These are phyloP conservation scores for Eucalyptus tenuipes DNA, from an alignment of 345 rosid genomes.

Conservation along the genomic window DNA sequence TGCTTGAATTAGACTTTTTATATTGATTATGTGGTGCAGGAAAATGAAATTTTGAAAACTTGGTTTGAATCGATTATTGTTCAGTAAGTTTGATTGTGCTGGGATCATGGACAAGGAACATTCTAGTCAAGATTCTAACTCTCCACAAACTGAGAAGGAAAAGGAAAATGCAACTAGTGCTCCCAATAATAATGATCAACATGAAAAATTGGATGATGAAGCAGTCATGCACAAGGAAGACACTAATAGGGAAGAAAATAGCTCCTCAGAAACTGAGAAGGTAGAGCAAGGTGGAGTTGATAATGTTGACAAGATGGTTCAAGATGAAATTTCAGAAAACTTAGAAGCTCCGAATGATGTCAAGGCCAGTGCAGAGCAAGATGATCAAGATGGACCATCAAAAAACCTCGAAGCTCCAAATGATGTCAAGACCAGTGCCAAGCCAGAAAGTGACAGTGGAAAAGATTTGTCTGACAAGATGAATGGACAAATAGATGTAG, in stretches of 20 bases:
- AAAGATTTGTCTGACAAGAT: not conserved
- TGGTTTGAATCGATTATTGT: slow-evolving; percentile 1
- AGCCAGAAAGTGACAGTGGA: slow-evolving; percentile 2
- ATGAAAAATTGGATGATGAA: not conserved
- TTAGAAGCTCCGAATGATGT: not conserved
- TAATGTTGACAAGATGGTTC: not conserved
- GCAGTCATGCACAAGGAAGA: not conserved
- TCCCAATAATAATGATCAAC: not conserved
- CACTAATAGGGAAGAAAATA: not conserved
- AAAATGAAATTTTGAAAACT: not conserved
- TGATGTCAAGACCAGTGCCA: not conserved
- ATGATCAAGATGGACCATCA: not conserved
- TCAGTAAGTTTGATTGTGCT: not conserved
- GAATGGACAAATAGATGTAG: not conserved
- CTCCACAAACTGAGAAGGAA: slow-evolving; percentile 5
- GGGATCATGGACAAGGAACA: slow-evolving; percentile 9
- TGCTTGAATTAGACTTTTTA: not conserved
- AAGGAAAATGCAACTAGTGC: slow-evolving; percentile 3
- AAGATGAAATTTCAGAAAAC: not conserved
- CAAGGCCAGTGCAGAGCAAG: not conserved
- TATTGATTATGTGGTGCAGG: not conserved
- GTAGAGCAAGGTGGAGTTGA: not conserved
- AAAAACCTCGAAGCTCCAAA: slow-evolving; percentile 11
- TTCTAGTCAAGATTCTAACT: not conserved
- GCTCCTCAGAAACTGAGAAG: not conserved